Base-by-base conservation (phyloP, 805 yeast species). In the Candida ponderosae region DNA sequence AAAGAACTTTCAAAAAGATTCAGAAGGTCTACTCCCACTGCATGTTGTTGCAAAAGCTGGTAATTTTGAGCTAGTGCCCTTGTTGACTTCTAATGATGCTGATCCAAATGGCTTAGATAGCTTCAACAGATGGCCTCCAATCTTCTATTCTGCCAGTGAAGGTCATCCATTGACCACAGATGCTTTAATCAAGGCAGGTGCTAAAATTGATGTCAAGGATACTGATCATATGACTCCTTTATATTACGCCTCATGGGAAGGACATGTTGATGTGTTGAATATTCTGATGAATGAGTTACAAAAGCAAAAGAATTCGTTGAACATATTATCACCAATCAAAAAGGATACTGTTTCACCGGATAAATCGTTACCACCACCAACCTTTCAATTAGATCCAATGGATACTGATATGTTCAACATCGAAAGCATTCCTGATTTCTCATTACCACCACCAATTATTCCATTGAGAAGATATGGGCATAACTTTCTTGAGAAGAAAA, bases 381-480 rank as follows among this genome's bases (percentile, higher is more conserved):
- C 41, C 5, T 47, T 46, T 28, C 30, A 43, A 11, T 35, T 53
- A 18, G 44, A 39, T 5, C 51, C 58, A 14, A 24, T 9, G 27
- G 68, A 64, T 29, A 35, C 44, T 9, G 35, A 37, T 29, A 39
- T 50, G 19, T 24, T 24, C 13, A 73, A 68, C 37, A 63, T 75
- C 7, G 95, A 87, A 46, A 70, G 78, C 15, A 90, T 93, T 37
- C 97, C 98, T 0, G 96, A 87, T 50, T 70, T 93, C 34, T 76
- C 88, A 18, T 67, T 93, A 40, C 98, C 98, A 1, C 98, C 98
- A 1, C 98, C 98, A 4, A 86, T 93, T 37, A 77, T 93, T 35
- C 98, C 98, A 1, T 64, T 93, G 37, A 72, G 96, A 50, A 76
- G 95, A 50, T 93, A 93, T 55, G 98, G 98, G 14, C 98, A 93